Base-by-base conservation (phyloP, 139 green algal species). In the Micractinium sp. region DNA sequence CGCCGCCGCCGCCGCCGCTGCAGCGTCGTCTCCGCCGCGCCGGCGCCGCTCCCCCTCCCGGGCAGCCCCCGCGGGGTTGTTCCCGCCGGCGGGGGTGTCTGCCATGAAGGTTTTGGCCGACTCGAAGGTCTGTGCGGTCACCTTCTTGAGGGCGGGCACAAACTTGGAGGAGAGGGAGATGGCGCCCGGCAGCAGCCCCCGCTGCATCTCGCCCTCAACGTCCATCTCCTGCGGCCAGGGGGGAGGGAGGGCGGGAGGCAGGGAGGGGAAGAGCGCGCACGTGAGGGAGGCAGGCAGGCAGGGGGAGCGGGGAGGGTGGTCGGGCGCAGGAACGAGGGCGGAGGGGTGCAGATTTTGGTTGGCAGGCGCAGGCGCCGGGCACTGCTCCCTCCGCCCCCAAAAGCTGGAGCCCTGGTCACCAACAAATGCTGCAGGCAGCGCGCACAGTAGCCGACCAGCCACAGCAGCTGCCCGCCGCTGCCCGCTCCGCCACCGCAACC, bases 191-290 rank as follows among this genome's bases (percentile, higher is more conserved):
- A 98, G 91, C 78, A 95, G 90, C 0, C 95, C 96, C 31, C 90
- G 87, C 60, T 91, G 47, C 94, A 98, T 95, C 91, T 98, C 96
- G 25, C 78, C 82, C 82, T 98, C 96, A 66, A 98, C 96, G 77
- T 98, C 96, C 69, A 98, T 93, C 93, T 98, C 96, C 60, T 92
- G 88, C 93, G n/a, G n/a, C n/a, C n/a, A n/a, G n/a, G n/a, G 94
- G 66, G 92, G 67, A 74, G n/a, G 20, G 81, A n/a, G 23, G 76
- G 13, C 76, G 36, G 9, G 38, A 78, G 73, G 73, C 31, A 22
- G 9, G 73, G n/a, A 18, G 9, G n/a, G n/a, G 3, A 13, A 39
- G 7, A 5, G n/a, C 3, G 35, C 60, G 60, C 14, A 67, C 3
- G 20, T 4, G 2, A 36, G 81, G 16, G 16, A 63, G 35, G 22